Conservation (phyloP, 2,329 filamentous ascomycete species). For the Aspergillus fijiensis region DNA sequence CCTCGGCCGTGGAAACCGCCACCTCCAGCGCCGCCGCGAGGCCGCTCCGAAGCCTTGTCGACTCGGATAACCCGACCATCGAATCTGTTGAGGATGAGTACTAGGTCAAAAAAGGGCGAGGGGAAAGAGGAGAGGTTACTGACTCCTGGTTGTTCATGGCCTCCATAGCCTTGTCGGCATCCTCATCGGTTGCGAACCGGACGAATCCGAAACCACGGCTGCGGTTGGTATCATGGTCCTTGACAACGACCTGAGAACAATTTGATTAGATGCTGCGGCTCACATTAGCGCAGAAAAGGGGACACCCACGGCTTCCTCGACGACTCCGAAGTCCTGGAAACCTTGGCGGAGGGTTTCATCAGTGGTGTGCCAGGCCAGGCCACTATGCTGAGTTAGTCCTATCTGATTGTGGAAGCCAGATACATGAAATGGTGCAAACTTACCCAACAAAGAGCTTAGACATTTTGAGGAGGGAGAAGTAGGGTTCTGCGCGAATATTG, state of each 20-base stretch:
- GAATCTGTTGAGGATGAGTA: slow-evolving; percentile 59
- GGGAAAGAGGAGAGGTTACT: slow-evolving; percentile 36
- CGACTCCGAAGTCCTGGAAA: slow-evolving; percentile 85
- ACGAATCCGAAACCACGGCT: slow-evolving; percentile 98
- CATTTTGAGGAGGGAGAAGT: slow-evolving; percentile 55
- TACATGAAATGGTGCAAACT: slow-evolving; percentile 10
- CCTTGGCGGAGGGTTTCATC: slow-evolving; percentile 82
- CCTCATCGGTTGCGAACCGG: slow-evolving; percentile 62
- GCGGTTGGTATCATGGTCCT: slow-evolving; percentile 93
- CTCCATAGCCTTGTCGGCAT: slow-evolving; percentile 44
- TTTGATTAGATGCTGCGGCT: slow-evolving; percentile 8
- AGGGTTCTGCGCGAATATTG: neutral
- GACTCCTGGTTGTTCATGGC: slow-evolving; percentile 65
- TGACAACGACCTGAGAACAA: slow-evolving; percentile 78
- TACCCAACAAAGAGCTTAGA: slow-evolving; percentile 71
- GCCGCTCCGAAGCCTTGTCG: slow-evolving; percentile 86
- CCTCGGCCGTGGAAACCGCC: slow-evolving; percentile 48
- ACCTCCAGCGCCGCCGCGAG: slow-evolving; percentile 54
- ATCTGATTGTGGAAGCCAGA: slow-evolving; percentile 19
- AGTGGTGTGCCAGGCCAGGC: slow-evolving; percentile 98
- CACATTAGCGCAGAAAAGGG: neutral
- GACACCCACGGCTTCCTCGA: slow-evolving; percentile 89
- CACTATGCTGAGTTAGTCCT: slow-evolving; percentile 53
- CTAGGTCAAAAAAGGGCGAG: neutral
- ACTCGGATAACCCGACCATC: slow-evolving; percentile 93